Evolutionary conservation across 2,329 filamentous ascomycete species (phyloP).

Genomic region (Parasarocladium wereldwijsianum): DNA sequence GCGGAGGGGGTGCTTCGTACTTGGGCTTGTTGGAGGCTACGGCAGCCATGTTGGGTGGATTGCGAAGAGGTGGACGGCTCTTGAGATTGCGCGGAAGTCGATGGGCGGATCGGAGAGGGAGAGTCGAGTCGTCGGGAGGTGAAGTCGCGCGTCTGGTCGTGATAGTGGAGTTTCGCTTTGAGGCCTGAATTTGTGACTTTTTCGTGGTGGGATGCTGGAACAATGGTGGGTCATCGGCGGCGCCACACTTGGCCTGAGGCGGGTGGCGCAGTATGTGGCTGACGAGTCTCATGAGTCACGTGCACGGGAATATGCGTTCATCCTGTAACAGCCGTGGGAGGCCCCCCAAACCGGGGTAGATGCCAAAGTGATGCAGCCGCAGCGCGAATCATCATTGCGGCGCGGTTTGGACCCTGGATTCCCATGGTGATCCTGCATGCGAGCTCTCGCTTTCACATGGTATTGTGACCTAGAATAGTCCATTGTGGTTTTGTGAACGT

Average conservation of each 20-base stretch:
- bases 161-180: conserved; percentile 23
- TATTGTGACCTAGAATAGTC: no score
- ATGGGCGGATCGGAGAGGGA: background rate
- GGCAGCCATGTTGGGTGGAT: conserved; percentile 20
- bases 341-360: no score
- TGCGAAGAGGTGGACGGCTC: conserved; percentile 1
- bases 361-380: no score
- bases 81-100: background rate
- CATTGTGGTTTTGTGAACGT: no score
- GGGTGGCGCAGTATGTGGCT: no score
- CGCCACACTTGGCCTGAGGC: no score
- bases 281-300: conserved; percentile 1
- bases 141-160: conserved; percentile 11
- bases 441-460: no score
- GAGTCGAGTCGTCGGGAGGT: background rate
- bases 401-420: no score
- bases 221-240: conserved; percentile 17
- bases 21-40: conserved; percentile 24
- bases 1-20: conserved; percentile 19
- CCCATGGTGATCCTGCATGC: no score
- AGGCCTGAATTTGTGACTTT: conserved; percentile 24
- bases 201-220: conserved; percentile 23
- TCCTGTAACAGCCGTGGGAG: no score
- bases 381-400: no score
- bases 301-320: conserved; percentile 3